Conservation (phyloP, 768 basidiomycete genomes). For the Zangia roseola region DNA sequence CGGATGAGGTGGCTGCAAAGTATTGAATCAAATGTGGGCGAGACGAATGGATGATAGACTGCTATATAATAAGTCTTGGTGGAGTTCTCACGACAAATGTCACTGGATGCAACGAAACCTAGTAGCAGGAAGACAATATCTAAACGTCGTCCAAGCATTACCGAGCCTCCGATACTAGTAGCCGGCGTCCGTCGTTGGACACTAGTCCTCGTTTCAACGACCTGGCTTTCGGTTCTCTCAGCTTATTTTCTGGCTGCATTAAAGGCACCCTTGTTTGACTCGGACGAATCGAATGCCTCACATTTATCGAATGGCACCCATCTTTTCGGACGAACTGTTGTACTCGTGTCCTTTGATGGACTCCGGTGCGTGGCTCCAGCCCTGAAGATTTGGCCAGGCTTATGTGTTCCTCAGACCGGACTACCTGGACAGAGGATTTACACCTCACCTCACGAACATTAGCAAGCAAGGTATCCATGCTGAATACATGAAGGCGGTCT, state of each 20-base stretch:
- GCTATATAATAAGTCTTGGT: too few relatives aligned
- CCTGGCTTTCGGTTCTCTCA: slow-evolving; percentile 6
- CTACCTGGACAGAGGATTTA: slow-evolving; percentile 76
- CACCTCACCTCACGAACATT: slow-evolving; percentile 73
- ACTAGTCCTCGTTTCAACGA: slow-evolving; percentile 5
- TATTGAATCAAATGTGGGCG: slow-evolving; percentile 10
- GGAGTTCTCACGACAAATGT: too few relatives aligned
- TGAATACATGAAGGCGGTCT: slow-evolving; percentile 78
- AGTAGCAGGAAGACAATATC: too few relatives aligned
- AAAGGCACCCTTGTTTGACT: background rate
- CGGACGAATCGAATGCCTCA: background rate
- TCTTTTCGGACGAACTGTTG: slow-evolving; percentile 68
- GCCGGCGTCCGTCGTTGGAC: too few relatives aligned
- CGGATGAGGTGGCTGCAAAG: slow-evolving; percentile 28
- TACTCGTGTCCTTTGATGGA: slow-evolving; percentile 87
- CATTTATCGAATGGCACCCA: slow-evolving; percentile 74
- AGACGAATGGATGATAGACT: too few relatives aligned
- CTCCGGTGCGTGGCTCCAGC: slow-evolving; percentile 29
- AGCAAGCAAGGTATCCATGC: slow-evolving; percentile 76
- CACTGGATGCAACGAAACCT: too few relatives aligned
- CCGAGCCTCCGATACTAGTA: too few relatives aligned
- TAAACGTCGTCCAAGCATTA: too few relatives aligned
- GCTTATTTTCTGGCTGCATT: slow-evolving; percentile 1
- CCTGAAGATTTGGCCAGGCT: background rate
- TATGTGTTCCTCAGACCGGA: slow-evolving; percentile 50